Evolutionary conservation across 2,329 filamentous ascomycete genomes (phyloP), one percentile per base, ranked within the genome.

Genomic region (Ilyonectria robusta): DNA sequence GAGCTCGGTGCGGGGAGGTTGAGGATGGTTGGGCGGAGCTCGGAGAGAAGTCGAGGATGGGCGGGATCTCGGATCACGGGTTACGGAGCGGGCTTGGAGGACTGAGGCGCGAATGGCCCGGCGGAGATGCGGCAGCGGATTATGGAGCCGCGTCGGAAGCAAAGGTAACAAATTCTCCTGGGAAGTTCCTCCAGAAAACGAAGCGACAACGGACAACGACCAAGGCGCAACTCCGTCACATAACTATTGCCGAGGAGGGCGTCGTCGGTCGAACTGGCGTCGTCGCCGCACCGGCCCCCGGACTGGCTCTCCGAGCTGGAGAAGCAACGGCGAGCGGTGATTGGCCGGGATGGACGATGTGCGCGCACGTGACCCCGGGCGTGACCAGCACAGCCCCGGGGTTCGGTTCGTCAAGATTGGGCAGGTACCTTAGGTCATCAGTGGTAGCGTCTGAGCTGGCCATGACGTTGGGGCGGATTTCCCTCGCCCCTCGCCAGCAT

Each of bases 271-370:
- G n/a, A 33, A n/a, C n/a, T 19, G 48, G 29, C 48, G 67, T 59
- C 56, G 67, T 61, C 58, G 66, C 70, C 71, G 65, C 67, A 69
- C 69, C 66, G 67, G 70, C 61, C 62, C 58, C 56, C 67, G 67
- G 73, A 69, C 61, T 66, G 51, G 46, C 42, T n/a, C 65, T 70
- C 69, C 70, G 62, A 56, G 61, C 50, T 62, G 56, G 68, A 68
- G 72, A 65, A 74, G 67, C 65, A 69, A 59, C n/a, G 15, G 2
- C 19, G 8, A 7, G 40, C 4, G 17, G 50, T 74, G 68, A 76
- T 76, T 76, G 72, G 74, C 46, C n/a, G 6, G 2, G 0, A n/a
- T 1, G 2, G 13, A 4, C 0, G 0, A 1, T 11, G 0, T 2
- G 17, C 7, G 3, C 6, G 0, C 73, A 75, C 73, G 73, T 75